These are phyloP conservation scores for Colletotrichum sp. DNA, from an alignment of 2,329 filamentous ascomycete species.

Conservation along the genomic window DNA sequence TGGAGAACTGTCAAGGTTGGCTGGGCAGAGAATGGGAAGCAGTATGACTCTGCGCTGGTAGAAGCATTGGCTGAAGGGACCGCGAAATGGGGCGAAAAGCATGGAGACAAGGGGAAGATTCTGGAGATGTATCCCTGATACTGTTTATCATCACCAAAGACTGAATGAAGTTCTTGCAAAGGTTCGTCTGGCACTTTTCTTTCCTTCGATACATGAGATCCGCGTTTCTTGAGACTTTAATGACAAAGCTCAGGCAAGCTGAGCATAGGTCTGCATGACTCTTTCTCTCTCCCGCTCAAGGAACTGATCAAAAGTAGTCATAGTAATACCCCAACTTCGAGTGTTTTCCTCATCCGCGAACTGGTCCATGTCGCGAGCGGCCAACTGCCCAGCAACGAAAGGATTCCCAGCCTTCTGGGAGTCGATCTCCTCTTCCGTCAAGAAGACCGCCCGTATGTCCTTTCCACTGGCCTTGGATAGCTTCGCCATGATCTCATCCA, in stretches of 20 bases:
- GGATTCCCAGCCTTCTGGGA: slow-evolving; percentile 38
- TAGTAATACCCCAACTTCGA: slow-evolving; percentile 41
- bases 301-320: slow-evolving; percentile 49
- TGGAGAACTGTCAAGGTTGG: slow-evolving; percentile 45
- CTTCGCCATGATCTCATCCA: slow-evolving; percentile 38
- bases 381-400: slow-evolving; percentile 41
- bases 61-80: slow-evolving; percentile 41
- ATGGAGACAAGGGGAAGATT: slow-evolving; percentile 30
- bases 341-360: slow-evolving; percentile 40
- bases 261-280: slow-evolving; percentile 31
- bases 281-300: slow-evolving; percentile 42
- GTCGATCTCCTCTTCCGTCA: slow-evolving; percentile 47
- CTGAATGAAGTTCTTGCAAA: background rate
- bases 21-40: slow-evolving; percentile 36
- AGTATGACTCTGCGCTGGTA: slow-evolving; percentile 40
- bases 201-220: background rate
- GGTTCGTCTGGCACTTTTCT: background rate
- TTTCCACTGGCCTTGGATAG: slow-evolving; percentile 39
- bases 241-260: background rate
- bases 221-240: too few species aligned
- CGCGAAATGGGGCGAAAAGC: slow-evolving; percentile 40
- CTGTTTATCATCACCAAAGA: background rate
- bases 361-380: slow-evolving; percentile 36
- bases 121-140: background rate
- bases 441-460: slow-evolving; percentile 39